These are phyloP conservation scores for Zygotorulaspora mrakii DNA, from an alignment of 1,139 yeast genomes.

Conservation along the genomic window DNA sequence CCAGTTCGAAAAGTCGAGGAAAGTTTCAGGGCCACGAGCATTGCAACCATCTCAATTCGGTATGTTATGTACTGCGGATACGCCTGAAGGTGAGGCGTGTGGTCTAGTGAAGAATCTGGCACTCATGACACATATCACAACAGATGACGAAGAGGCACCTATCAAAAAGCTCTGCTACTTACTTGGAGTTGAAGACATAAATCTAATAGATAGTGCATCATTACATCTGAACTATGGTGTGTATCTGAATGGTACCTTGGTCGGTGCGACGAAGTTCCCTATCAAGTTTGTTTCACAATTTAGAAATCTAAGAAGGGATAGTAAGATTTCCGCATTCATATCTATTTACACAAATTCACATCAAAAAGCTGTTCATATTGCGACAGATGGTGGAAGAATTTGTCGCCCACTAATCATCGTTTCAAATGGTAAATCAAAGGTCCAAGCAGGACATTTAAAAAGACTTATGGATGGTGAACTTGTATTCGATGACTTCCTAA, in stretches of 20 bases:
- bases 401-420: constrained; percentile 95
- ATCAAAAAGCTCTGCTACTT: constrained; percentile 69
- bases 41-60: constrained; percentile 98
- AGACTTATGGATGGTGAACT: constrained; percentile 64
- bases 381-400: constrained; percentile 98
- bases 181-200: constrained; percentile 86
- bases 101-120: constrained; percentile 96
- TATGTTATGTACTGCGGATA: constrained; percentile 97
- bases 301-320: constrained; percentile 76
- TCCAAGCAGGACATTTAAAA: constrained; percentile 63
- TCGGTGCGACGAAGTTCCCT: constrained; percentile 88
- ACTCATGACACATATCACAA: constrained; percentile 96
- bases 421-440: constrained; percentile 64
- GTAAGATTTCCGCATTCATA: constrained; percentile 84
- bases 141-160: constrained; percentile 96
- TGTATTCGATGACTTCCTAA: constrained; percentile 85
- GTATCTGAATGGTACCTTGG: constrained; percentile 86
- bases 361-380: constrained; percentile 91
- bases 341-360: constrained; percentile 87
- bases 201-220: constrained; percentile 77
- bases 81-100: constrained; percentile 99
- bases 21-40: constrained; percentile 98
- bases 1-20: constrained; percentile 95
- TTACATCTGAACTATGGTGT: constrained; percentile 81
- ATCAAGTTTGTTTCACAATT: constrained; percentile 72